Conservation (phyloP, 1,284 basidiomycete genomes). For the Fomitopsis betulina region DNA sequence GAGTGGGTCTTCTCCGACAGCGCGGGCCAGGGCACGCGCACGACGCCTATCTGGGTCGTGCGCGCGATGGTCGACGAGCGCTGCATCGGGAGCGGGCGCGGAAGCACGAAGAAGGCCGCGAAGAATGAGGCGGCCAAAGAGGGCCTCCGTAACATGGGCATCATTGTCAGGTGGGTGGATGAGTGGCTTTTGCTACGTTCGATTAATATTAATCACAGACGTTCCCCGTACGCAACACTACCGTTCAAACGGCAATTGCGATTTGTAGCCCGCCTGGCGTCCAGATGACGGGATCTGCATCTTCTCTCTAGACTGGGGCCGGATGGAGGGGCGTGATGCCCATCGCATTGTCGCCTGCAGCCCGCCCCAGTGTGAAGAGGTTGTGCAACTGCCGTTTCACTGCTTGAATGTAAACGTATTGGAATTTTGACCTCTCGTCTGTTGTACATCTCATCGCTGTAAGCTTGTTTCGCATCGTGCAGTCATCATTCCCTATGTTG, state of each 20-base stretch:
- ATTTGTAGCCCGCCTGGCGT: constrained; percentile 16
- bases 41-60: constrained; percentile 70
- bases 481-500: constrained; percentile 4
- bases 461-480: not conserved
- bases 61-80: constrained; percentile 56
- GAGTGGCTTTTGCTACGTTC: not conserved
- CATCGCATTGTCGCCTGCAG: constrained; percentile 13
- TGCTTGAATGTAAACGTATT: not conserved
- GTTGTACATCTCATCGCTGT: not conserved
- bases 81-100: constrained; percentile 53
- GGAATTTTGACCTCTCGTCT: not conserved
- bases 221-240: not conserved
- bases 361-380: constrained; percentile 31
- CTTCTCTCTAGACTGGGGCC: constrained; percentile 30
- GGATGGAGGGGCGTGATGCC: constrained; percentile 15
- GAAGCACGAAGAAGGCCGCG: constrained; percentile 71
- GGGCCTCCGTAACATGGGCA: constrained; percentile 28
- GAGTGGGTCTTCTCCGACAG: constrained; percentile 65
- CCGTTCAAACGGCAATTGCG: too few species aligned
- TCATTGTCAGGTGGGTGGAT: constrained; percentile 25
- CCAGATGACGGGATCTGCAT: constrained; percentile 17
- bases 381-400: constrained; percentile 12
- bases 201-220: not conserved
- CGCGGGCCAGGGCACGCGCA: constrained; percentile 40
- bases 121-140: constrained; percentile 52